phyloP scores from a whole-genome alignment of 306 rosid species.

The Inga leiocalycina region DNA sequence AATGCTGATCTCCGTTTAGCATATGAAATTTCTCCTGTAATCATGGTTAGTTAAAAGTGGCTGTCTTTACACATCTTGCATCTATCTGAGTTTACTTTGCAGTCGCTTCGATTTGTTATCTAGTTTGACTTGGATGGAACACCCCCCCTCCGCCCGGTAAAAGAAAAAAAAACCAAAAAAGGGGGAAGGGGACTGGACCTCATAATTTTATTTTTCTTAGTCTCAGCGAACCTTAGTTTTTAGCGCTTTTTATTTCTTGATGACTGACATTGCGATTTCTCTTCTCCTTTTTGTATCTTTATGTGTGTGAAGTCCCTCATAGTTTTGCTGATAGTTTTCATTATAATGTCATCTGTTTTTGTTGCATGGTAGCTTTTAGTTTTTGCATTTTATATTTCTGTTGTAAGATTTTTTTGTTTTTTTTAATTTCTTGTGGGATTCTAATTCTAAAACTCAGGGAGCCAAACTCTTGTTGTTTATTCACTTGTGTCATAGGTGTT shows the following conservation, averaged over 20 bases:
- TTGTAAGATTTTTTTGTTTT: neutral
- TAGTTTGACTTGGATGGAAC: neutral
- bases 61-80: neutral
- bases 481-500: conserved; percentile 62
- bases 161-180: too few relatives aligned
- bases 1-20: conserved; percentile 24
- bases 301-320: neutral
- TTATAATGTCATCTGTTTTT: conserved; percentile 10
- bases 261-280: neutral
- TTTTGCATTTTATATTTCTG: neutral
- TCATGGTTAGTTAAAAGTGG: neutral
- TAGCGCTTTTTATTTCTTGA: neutral
- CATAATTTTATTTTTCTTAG: neutral
- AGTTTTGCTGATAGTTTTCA: neutral
- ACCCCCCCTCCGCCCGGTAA: neutral
- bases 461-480: conserved; percentile 25
- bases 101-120: neutral
- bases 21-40: neutral
- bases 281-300: neutral
- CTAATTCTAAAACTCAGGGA: conserved; percentile 7
- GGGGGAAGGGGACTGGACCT: too few relatives aligned
- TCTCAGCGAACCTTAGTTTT: neutral
- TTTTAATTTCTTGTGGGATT: conserved; percentile 7
- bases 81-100: neutral
- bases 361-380: neutral